Evolutionary conservation across 2,329 filamentous ascomycete genomes (phyloP), one percentile per base, ranked within the genome.

Genomic region (Allantophomopsis lycopodina): DNA sequence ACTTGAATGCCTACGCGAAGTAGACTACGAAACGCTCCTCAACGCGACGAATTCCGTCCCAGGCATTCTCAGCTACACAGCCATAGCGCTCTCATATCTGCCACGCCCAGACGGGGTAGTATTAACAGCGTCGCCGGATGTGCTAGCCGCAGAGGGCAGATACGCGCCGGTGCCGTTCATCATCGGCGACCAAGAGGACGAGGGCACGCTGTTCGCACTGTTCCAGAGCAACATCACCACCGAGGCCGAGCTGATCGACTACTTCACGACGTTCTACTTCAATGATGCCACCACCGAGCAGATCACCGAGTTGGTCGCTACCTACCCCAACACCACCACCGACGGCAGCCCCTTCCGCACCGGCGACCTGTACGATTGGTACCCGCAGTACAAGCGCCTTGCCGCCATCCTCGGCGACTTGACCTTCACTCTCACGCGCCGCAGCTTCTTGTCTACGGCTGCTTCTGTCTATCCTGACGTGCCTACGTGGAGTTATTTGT

Each of bases 101-200:
- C 83, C 82, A 7, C 76, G 83, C 0, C 83, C 82, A 0, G 83
- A 88, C 47, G 78, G 79, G 20, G 68, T 53, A 2, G 66, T 69
- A 4, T 64, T 87, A 7, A 68, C 73, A 0, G 62, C 69, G 2
- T 81, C 73, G 5, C 76, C 81, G 0, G 81, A 88, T 0, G 40
- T 67, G 0, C 61, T 83, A 4, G 60, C 69, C 2, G 40, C 48
- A 2, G 50, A 55, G 0, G 74, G 77, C 12, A 65, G 66, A 44
- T 78, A 73, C 45, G 67, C 74, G 7, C 64, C 66, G 11, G 69
- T 79, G 0, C 76, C 76, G 2, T 68, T 79, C 52, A 79, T 80
- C 41, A 69, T 82, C 32, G 82, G 83, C 33, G 71, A 85, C 52
- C 80, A 86, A 56, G 82, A 88, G 61, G 83, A 89, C 52, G 83